A percentile compares a stretch with the other conserved stretches of the same genome.
Evolutionary conservation across 345 rosid species (phyloP).

Genomic region (Boechera retrofracta): DNA sequence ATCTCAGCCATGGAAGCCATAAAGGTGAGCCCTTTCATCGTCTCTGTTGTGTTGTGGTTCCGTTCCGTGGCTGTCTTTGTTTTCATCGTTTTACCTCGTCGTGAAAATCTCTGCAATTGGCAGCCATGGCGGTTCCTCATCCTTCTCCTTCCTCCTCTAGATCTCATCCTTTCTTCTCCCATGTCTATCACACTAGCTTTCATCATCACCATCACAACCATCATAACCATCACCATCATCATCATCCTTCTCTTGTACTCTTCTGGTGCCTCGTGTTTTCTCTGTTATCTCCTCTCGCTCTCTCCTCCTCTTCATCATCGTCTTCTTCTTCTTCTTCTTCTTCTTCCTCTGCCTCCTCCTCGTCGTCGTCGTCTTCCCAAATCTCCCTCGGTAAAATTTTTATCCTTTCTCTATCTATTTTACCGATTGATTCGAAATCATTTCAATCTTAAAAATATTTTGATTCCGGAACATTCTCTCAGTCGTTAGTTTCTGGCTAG

Average conservation of each 20-base stretch:
- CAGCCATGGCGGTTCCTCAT: conserved; percentile 48
- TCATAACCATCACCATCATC: neutral
- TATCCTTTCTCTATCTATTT: neutral
- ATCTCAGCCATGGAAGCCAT: conserved; percentile 28
- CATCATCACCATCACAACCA: conserved; percentile 23
- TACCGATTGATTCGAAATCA: neutral
- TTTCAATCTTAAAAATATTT: neutral
- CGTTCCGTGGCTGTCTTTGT: conserved; percentile 45
- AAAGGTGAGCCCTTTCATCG: neutral
- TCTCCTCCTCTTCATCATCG: conserved; percentile 34
- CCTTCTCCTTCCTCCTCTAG: conserved; percentile 32
- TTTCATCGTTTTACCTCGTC: neutral
- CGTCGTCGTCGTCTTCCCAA: conserved; percentile 34
- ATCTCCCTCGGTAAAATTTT: conserved; percentile 40
- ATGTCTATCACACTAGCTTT: conserved; percentile 34
- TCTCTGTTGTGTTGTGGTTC: conserved; percentile 32
- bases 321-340: conserved; percentile 39
- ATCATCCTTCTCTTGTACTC: conserved; percentile 36
- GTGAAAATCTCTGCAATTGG: neutral
- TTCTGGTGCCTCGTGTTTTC: conserved; percentile 48
- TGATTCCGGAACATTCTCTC: conserved; percentile 19
- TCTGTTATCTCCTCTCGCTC: conserved; percentile 42
- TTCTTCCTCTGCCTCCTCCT: conserved; percentile 12
- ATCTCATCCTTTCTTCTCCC: conserved; percentile 37
- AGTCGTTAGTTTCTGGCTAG: conserved; percentile 11